These are phyloP conservation scores for Penicillium samsonianum DNA, from an alignment of 495 filamentous ascomycete species.

Conservation along the genomic window DNA sequence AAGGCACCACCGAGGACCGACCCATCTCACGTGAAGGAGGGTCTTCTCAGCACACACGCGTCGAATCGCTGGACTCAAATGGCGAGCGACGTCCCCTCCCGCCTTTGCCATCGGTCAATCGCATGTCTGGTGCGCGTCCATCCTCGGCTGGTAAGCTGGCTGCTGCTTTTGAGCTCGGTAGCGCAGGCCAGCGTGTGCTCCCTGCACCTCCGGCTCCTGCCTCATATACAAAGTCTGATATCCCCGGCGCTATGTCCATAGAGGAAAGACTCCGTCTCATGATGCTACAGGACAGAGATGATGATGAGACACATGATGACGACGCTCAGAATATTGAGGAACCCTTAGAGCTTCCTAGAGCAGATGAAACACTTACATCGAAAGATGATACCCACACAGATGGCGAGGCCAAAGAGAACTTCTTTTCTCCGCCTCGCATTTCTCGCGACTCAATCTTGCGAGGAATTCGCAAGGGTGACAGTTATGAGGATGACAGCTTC, in stretches of 20 bases:
- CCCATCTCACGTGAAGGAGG: conserved; percentile 42
- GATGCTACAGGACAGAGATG: conserved; percentile 67
- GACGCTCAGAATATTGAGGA: conserved; percentile 1
- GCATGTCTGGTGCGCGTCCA: conserved; percentile 39
- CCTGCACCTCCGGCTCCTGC: conserved; percentile 66
- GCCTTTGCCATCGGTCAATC: conserved; percentile 61
- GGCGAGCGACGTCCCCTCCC: conserved; percentile 74
- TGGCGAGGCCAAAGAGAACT: conserved; percentile 16
- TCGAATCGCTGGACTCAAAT: conserved; percentile 69
- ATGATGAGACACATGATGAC: conserved; percentile 49
- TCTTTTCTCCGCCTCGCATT: conserved; percentile 65
- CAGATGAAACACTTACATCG: not conserved
- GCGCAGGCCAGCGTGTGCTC: conserved; percentile 58
- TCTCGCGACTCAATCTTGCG: conserved; percentile 91
- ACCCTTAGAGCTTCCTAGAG: not conserved
- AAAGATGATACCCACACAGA: not conserved
- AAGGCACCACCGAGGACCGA: conserved; percentile 55
- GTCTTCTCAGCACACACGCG: conserved; percentile 46
- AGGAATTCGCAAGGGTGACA: conserved; percentile 74
- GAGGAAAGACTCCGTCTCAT: conserved; percentile 81
- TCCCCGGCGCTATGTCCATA: conserved; percentile 70
- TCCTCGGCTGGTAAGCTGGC: conserved; percentile 54
- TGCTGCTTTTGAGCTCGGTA: conserved; percentile 63
- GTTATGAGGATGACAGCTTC: conserved; percentile 56
- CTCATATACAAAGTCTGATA: conserved; percentile 66